Evolutionary conservation across 331 rosid genomes (phyloP).

Genomic region (Rosa hybrid): DNA sequence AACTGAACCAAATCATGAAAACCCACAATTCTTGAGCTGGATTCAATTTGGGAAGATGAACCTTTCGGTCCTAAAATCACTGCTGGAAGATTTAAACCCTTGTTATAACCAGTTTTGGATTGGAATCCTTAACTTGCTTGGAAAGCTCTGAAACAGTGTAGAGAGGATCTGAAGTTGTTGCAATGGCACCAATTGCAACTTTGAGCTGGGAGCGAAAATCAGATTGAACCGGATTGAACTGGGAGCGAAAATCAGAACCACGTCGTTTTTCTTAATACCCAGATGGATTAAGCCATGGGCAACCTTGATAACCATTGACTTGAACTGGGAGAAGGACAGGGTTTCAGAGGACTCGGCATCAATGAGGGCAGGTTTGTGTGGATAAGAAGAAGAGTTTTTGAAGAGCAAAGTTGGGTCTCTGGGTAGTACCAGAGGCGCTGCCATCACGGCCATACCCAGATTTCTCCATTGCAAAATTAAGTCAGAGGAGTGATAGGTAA

Average conservation of each 20-base stretch:
- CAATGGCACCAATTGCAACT: conserved; percentile 54
- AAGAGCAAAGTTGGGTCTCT: conserved; percentile 57
- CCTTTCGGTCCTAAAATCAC: conserved; percentile 38
- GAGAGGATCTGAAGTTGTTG: conserved; percentile 66
- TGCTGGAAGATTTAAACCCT: conserved; percentile 49
- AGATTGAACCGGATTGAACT: conserved; percentile 48
- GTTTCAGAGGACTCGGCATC: conserved; percentile 53
- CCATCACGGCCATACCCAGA: conserved; percentile 77
- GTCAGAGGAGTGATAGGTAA: background rate
- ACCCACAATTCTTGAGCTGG: conserved; percentile 7
- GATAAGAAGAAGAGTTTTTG: conserved; percentile 43
- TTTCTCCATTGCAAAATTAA: conserved; percentile 54
- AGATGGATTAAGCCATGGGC: conserved; percentile 51
- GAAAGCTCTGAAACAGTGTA: conserved; percentile 59
- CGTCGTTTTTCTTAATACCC: conserved; percentile 69
- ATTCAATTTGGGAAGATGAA: background rate
- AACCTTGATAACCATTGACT: conserved; percentile 36
- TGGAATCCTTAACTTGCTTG: conserved; percentile 64
- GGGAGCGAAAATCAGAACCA: conserved; percentile 72
- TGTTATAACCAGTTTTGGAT: conserved; percentile 63
- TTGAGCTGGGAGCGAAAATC: too few relatives aligned
- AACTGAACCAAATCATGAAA: conserved; percentile 31
- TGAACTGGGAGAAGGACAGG: conserved; percentile 46
- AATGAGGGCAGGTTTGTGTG: conserved; percentile 60
- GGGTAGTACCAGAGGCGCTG: conserved; percentile 48